phyloP scores from a whole-genome alignment of 257 asterid species.

The Ehretia macrophylla region DNA sequence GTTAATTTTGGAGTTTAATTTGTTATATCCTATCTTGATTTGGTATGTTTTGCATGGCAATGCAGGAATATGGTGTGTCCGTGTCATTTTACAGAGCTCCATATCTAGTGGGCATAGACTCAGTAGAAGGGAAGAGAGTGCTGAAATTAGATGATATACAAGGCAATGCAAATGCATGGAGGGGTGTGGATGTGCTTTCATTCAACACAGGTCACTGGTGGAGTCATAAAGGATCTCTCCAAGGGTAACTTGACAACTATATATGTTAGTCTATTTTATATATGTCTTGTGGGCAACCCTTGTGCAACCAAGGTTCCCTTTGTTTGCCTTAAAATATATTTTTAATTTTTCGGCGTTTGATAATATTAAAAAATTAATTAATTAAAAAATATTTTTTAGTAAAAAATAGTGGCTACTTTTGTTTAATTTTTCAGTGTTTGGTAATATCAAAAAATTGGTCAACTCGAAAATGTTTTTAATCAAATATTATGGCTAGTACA shows the following conservation, averaged over 20 bases:
- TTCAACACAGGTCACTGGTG: constrained; percentile 99
- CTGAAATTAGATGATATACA: constrained; percentile 74
- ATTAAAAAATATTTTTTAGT: too few relatives aligned
- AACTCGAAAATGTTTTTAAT: too few relatives aligned
- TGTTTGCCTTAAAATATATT: too few relatives aligned
- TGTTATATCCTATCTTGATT: neutral
- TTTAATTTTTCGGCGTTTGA: too few relatives aligned
- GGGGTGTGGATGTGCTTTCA: constrained; percentile 65
- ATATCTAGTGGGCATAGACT: constrained; percentile 78
- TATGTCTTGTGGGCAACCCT: neutral
- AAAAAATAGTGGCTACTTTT: too few relatives aligned
- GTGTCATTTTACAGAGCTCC: constrained; percentile 84
- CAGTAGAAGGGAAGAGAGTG: constrained; percentile 66
- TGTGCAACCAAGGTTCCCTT: too few relatives aligned
- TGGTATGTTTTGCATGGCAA: neutral
- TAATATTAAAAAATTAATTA: too few relatives aligned
- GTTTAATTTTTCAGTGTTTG: too few relatives aligned
- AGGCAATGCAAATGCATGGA: constrained; percentile 80
- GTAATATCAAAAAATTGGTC: too few relatives aligned
- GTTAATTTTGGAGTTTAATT: too few relatives aligned
- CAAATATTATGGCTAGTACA: too few relatives aligned
- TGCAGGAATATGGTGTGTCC: constrained; percentile 73
- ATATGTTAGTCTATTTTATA: too few relatives aligned
- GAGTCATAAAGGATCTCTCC: constrained; percentile 76
- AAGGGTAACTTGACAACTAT: constrained; percentile 47